A percentile compares a stretch with the other conserved stretches of the same genome.
These are phyloP conservation scores for Plantago ovata DNA, from an alignment of 257 asterid species.

Conservation along the genomic window DNA sequence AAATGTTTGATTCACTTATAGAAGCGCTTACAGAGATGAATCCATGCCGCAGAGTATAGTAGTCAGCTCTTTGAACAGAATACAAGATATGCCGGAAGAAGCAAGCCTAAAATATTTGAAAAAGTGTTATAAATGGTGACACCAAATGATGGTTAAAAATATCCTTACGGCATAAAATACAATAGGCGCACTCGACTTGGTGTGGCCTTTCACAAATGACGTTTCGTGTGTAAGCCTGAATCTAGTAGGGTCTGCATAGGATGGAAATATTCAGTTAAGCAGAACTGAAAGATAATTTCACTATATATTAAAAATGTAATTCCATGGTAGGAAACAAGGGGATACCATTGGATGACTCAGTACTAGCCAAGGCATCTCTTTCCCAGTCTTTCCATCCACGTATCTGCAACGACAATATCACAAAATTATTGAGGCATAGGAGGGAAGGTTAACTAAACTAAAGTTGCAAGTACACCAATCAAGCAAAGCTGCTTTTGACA, in stretches of 20 bases:
- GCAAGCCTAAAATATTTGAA: slow-evolving; percentile 56
- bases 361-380: slow-evolving; percentile 30
- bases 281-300: background rate
- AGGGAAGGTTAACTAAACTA: background rate
- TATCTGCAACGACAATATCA: slow-evolving; percentile 38
- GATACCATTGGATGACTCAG: slow-evolving; percentile 47
- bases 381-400: slow-evolving; percentile 98
- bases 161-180: slow-evolving; percentile 70
- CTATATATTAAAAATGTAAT: background rate
- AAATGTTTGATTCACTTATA: slow-evolving; percentile 2
- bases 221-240: slow-evolving; percentile 94
- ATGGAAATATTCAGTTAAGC: slow-evolving; percentile 2
- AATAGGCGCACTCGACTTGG: slow-evolving; percentile 51
- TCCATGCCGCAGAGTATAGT: slow-evolving; percentile 85
- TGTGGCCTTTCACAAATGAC: slow-evolving; percentile 80
- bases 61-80: slow-evolving; percentile 80
- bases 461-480: no score
- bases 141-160: background rate
- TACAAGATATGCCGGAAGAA: slow-evolving; percentile 75
- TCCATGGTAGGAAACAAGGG: background rate
- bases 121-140: no score
- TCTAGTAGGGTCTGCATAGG: slow-evolving; percentile 59
- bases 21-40: slow-evolving; percentile 76
- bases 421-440: background rate
- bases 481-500: no score